A percentile compares a stretch with the other conserved stretches of the same genome.
Conservation (phyloP, 164 flowering plant species). For the Piper longum region DNA sequence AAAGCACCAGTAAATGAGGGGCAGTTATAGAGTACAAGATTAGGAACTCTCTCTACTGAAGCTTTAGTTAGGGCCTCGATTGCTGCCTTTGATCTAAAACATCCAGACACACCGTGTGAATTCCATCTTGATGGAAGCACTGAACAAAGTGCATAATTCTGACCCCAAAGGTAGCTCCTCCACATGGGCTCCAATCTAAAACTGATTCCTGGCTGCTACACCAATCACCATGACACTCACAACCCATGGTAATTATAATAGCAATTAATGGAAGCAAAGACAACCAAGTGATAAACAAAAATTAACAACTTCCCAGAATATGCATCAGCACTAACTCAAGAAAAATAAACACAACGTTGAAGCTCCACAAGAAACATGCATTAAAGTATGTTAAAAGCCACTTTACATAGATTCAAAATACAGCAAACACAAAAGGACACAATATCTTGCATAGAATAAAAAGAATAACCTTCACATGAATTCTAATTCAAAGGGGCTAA, state of each 20-base stretch:
- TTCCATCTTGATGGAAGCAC: not conserved
- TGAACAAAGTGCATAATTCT: not conserved
- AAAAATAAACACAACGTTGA: too few species aligned
- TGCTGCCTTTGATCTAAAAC: constrained; percentile 71
- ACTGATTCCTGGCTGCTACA: not conserved
- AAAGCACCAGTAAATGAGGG: constrained; percentile 83
- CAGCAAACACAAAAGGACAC: too few species aligned
- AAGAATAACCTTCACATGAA: too few species aligned
- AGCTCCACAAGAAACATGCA: too few species aligned
- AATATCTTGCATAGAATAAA: too few species aligned
- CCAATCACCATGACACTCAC: not conserved
- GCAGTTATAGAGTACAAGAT: constrained; percentile 72
- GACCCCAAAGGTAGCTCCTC: not conserved
- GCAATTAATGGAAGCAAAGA: too few species aligned
- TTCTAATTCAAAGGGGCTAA: too few species aligned
- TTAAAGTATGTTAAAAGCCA: too few species aligned
- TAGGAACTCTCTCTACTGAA: constrained; percentile 32
- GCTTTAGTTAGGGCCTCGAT: constrained; percentile 56
- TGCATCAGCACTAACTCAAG: too few species aligned
- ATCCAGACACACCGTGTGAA: constrained; percentile 1
- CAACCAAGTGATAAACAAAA: too few species aligned
- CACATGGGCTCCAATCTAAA: not conserved
- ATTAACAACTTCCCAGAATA: too few species aligned
- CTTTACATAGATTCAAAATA: too few species aligned
- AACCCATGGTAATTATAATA: not conserved